Evolutionary conservation across 192 early-diverging fungal species (phyloP).

Genomic region (Helicostylum pulchrum): DNA sequence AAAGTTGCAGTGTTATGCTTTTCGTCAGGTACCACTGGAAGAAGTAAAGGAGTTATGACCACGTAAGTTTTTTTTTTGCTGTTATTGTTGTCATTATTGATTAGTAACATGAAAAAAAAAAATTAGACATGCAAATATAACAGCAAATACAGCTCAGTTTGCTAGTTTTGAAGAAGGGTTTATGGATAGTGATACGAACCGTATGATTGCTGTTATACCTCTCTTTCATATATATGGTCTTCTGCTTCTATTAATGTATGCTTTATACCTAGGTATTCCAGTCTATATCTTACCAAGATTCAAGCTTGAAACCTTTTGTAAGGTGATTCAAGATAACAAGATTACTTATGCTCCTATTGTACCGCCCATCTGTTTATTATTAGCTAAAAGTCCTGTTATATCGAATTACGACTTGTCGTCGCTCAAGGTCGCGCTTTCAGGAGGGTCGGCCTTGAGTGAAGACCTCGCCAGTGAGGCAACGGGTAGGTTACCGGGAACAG

Average conservation of each 20-base stretch:
- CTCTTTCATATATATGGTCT: constrained; percentile 35
- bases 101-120: neutral
- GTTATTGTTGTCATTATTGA: too few species aligned
- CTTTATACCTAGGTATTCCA: constrained; percentile 28
- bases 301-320: constrained; percentile 52
- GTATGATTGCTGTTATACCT: constrained; percentile 20
- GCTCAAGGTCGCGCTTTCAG: constrained; percentile 48
- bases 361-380: constrained; percentile 62
- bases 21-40: constrained; percentile 31
- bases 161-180: neutral
- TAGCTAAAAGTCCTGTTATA: constrained; percentile 63
- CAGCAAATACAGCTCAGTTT: constrained; percentile 24
- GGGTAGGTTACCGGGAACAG: constrained; percentile 14
- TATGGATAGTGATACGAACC: neutral
- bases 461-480: constrained; percentile 44
- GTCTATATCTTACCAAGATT: constrained; percentile 64
- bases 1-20: constrained; percentile 26
- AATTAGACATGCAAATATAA: constrained; percentile 29
- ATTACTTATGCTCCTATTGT: constrained; percentile 78
- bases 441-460: constrained; percentile 62
- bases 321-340: constrained; percentile 70
- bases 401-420: constrained; percentile 61
- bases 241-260: constrained; percentile 6
- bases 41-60: constrained; percentile 34
- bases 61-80: constrained; percentile 21